A percentile compares a stretch with the other conserved stretches of the same genome.
Evolutionary conservation across 192 early-diverging fungal species (phyloP).

Genomic region (Anaeromyces robustus): DNA sequence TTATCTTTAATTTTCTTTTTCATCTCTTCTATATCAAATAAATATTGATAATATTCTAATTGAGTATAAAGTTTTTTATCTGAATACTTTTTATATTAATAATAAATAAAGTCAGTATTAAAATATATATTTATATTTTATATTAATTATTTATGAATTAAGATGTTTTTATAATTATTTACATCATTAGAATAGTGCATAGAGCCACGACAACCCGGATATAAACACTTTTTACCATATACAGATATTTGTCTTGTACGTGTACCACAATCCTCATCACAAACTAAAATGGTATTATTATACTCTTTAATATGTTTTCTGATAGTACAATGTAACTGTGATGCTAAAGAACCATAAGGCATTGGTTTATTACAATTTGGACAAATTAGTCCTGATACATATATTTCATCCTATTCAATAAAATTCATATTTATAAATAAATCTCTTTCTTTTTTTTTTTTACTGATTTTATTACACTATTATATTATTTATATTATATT

Average conservation of each 20-base stretch:
- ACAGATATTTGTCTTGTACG: constrained; percentile 53
- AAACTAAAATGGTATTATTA: constrained; percentile 55
- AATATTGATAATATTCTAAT: constrained; percentile 53
- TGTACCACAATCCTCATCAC: constrained; percentile 64
- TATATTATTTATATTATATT: neutral
- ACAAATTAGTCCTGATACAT: constrained; percentile 22
- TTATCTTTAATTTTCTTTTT: constrained; percentile 3
- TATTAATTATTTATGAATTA: too few species aligned
- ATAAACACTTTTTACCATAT: constrained; percentile 48
- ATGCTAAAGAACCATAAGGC: constrained; percentile 22
- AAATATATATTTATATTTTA: neutral
- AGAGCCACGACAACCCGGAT: constrained; percentile 46
- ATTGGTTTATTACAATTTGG: constrained; percentile 30
- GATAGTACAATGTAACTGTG: constrained; percentile 50
- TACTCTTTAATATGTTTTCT: constrained; percentile 50
- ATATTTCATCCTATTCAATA: constrained; percentile 10
- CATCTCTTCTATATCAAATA: constrained; percentile 45
- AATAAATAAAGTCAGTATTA: neutral
- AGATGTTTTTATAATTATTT: constrained; percentile 17
- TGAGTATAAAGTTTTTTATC: constrained; percentile 68
- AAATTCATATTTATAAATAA: constrained; percentile 14
- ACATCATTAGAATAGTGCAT: constrained; percentile 45
- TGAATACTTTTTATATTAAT: constrained; percentile 33
- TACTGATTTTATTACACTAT: constrained; percentile 6
- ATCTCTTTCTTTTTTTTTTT: too few species aligned